A percentile compares a stretch with the other conserved stretches of the same genome.
Conservation (phyloP, 257 asterid species). For the Ballota nigra region DNA sequence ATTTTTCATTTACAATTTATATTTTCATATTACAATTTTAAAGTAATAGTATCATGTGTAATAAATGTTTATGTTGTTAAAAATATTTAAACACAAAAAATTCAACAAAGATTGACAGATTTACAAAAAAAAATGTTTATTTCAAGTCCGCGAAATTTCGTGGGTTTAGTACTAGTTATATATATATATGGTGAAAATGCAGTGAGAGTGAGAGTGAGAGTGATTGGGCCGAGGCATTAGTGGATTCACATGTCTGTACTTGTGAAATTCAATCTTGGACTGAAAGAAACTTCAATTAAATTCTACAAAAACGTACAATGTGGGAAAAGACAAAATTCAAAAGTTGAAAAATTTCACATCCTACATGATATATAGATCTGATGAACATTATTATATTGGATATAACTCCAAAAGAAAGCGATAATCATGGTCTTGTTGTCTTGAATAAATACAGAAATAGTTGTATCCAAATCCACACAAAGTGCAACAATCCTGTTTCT, state of each 20-base stretch:
- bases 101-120: too few relatives aligned
- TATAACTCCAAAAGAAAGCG: constrained; percentile 24
- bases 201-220: neutral
- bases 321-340: neutral
- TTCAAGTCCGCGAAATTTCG: too few relatives aligned
- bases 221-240: neutral
- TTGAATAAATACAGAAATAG: constrained; percentile 10
- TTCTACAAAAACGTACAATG: neutral
- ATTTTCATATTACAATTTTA: too few relatives aligned
- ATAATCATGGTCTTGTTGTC: constrained; percentile 32
- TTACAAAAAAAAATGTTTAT: too few relatives aligned
- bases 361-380: constrained; percentile 32
- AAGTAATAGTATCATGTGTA: too few relatives aligned
- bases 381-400: constrained; percentile 18
- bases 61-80: too few relatives aligned
- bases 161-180: too few relatives aligned
- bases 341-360: constrained; percentile 21
- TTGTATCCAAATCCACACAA: constrained; percentile 19
- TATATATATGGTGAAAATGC: constrained; percentile 27
- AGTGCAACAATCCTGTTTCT: constrained; percentile 6
- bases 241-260: constrained; percentile 30
- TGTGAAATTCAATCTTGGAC: constrained; percentile 5
- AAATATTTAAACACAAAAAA: too few relatives aligned
- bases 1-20: too few relatives aligned
- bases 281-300: neutral